Evolutionary conservation across 208 protist genomes (phyloP), one percentile per base, ranked within the genome.

Genomic region (Trypanosoma cruzi): DNA sequence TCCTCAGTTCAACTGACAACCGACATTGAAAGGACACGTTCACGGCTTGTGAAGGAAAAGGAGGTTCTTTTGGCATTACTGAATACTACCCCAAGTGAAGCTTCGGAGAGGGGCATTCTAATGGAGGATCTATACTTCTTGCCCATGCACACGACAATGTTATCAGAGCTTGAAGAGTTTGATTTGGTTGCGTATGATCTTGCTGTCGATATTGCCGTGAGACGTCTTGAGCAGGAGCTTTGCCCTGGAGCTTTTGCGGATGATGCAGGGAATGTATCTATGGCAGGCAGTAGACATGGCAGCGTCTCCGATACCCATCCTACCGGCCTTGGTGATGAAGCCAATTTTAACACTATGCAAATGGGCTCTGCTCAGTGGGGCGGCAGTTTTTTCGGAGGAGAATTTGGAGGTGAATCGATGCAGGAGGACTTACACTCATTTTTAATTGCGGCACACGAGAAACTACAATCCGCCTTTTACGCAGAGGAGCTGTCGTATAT

Each of bases 101-200:
- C 55, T 74, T 80, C 24, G 11, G 57, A 62, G 32, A 82, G 82
- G 26, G 75, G 82, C 36, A 64, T 94, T 29, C 44, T 71, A 22
- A 44, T 84, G 0, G 85, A 90, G 63, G 88, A 94, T 54, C 49
- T 94, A 10, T 87, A 57, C 65, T 94, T 91, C 57, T 63, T 94
- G 40, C 82, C 88, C 0, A 57, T 91, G 34, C 77, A 76, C 42
- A 77, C 81, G 59, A 59, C 82, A 0, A 73, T 83, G 32, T 59
- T 94, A 36, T 84, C 82, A 11, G 79, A 83, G 42, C 34, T 89
- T 14, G 88, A 90, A 52, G 80, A 72, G 2, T 84, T 93, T 59
- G 46, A 78, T 22, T 65, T 70, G 26, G 61, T 62, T 48, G 76
- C 72, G 55, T 89, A 87, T 71, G 59, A 72, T 11, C 59, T 74